Conservation (phyloP, 2,329 filamentous ascomycete species). For the Colletotrichum higginsianum region DNA sequence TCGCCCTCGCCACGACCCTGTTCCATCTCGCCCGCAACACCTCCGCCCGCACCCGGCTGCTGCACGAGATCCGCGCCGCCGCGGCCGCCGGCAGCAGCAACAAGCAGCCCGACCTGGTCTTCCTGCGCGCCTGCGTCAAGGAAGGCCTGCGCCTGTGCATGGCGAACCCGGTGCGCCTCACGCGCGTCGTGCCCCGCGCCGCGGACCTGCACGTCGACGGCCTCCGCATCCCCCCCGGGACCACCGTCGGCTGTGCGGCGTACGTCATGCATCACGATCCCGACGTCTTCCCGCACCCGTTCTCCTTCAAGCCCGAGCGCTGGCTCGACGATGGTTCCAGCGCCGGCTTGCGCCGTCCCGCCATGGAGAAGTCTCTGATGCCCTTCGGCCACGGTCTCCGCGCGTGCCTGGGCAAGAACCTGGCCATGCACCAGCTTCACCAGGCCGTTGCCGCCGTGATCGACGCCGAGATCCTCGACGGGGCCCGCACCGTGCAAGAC, state of each 20-base stretch:
- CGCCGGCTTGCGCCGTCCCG: background rate
- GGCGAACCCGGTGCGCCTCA: conserved; percentile 66
- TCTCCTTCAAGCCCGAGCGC: conserved; percentile 61
- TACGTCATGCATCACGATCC: conserved; percentile 63
- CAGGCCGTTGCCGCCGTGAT: conserved; percentile 46
- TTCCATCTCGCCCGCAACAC: conserved; percentile 61
- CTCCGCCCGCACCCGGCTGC: conserved; percentile 50
- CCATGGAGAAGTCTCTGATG: conserved; percentile 56
- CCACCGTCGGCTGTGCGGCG: conserved; percentile 60
- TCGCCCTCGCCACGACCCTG: conserved; percentile 64
- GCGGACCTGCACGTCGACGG: conserved; percentile 45
- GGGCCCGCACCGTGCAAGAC: background rate
- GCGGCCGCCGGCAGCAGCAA: background rate
- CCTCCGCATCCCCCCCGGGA: conserved; percentile 58
- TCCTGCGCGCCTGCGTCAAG: conserved; percentile 63
- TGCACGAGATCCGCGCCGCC: conserved; percentile 29
- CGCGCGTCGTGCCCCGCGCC: conserved; percentile 60
- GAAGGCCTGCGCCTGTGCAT: conserved; percentile 66
- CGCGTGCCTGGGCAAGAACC: conserved; percentile 65
- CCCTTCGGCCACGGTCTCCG: conserved; percentile 64
- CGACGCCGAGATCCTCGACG: background rate
- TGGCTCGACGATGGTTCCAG: conserved; percentile 54
- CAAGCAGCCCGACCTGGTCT: conserved; percentile 51
- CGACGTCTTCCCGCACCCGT: conserved; percentile 58
- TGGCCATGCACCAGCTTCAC: conserved; percentile 61